Conservation (phyloP, 805 yeast species). For the Torulaspora microellipsoides region DNA sequence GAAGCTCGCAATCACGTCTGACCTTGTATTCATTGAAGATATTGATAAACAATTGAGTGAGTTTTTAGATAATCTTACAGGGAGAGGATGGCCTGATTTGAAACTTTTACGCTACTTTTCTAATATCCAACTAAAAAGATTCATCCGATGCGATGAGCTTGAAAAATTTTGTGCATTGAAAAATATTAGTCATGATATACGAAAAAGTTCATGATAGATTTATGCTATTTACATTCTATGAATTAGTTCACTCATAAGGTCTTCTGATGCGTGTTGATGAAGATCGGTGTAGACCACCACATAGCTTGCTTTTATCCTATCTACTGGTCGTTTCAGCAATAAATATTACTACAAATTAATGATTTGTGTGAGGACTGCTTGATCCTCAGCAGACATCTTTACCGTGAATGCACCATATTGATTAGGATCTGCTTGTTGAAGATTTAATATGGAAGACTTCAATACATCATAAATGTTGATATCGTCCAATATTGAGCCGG, state of each 20-base stretch:
- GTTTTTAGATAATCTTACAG: slow-evolving; percentile 45
- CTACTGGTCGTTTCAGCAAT: too few relatives aligned
- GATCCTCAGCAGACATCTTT: slow-evolving; percentile 36
- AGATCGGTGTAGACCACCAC: too few relatives aligned
- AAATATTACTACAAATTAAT: not conserved
- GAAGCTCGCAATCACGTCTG: slow-evolving; percentile 26
- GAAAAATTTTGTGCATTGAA: slow-evolving; percentile 8
- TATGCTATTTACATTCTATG: too few relatives aligned
- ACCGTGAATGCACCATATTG: slow-evolving; percentile 49
- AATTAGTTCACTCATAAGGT: too few relatives aligned
- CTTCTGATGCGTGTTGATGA: too few relatives aligned
- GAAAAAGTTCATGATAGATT: not conserved
- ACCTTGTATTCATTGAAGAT: slow-evolving; percentile 39
- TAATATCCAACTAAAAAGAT: not conserved
- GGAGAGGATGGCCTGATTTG: too few relatives aligned
- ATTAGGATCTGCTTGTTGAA: slow-evolving; percentile 46
- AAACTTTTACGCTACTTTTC: not conserved
- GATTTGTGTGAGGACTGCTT: slow-evolving; percentile 13
- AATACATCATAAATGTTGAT: slow-evolving; percentile 68
- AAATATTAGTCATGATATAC: slow-evolving; percentile 6
- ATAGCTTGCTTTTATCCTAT: too few relatives aligned
- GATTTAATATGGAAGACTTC: slow-evolving; percentile 45
- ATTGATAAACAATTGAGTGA: slow-evolving; percentile 68
- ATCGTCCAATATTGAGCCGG: slow-evolving; percentile 73
- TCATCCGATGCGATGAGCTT: slow-evolving; percentile 22